Conservation (phyloP, 345 rosid species). For the Salix purpurea region DNA sequence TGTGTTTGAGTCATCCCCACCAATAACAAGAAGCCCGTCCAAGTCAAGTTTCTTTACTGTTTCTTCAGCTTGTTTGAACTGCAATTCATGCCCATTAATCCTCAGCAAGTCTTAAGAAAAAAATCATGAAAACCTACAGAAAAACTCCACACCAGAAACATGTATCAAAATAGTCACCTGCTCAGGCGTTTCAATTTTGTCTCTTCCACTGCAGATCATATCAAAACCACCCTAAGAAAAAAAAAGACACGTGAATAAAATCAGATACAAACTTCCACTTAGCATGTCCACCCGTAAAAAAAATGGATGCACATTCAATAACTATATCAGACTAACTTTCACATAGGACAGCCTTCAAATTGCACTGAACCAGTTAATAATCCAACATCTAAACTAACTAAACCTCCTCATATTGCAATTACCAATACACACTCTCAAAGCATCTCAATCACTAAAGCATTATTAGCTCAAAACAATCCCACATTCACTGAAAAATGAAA, state of each 20-base stretch:
- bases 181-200: slow-evolving; percentile 97
- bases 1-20: slow-evolving; percentile 99
- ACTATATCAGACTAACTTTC: background rate
- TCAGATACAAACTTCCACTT: background rate
- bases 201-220: slow-evolving; percentile 99
- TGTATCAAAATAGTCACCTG: slow-evolving; percentile 46
- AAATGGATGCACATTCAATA: background rate
- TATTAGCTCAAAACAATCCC: background rate
- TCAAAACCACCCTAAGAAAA: slow-evolving; percentile 87
- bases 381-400: background rate
- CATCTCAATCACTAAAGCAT: background rate
- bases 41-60: slow-evolving; percentile 77
- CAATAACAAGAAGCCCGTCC: slow-evolving; percentile 90
- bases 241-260: background rate
- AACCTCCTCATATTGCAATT: background rate
- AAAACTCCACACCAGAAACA: background rate
- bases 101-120: background rate
- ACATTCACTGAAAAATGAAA: background rate
- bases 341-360: background rate
- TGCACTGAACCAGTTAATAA: background rate
- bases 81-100: slow-evolving; percentile 20
- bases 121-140: no score
- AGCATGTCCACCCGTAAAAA: background rate
- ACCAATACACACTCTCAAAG: background rate
- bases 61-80: slow-evolving; percentile 99